Evolutionary conservation across 2,329 filamentous ascomycete genomes (phyloP), one percentile per base, ranked within the genome.

Genomic region (Botrytis fragariae): DNA sequence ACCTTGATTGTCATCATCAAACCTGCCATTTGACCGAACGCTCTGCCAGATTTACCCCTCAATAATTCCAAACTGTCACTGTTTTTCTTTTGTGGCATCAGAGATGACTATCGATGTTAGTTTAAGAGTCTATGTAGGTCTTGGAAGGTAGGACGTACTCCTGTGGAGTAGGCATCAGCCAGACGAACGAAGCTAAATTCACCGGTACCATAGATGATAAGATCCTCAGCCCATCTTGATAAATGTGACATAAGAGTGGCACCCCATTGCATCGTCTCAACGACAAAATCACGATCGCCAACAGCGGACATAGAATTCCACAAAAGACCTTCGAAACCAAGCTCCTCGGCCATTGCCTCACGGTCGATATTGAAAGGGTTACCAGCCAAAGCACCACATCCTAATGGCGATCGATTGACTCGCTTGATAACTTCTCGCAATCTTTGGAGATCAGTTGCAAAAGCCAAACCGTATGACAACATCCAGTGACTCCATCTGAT

Each of bases 401-500:
- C 80, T 29, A 81, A 75, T 29, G 79, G 80, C 39, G 82, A 85
- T 80, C 84, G 85, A 82, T 96, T 97, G 75, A 97, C 91, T n/a
- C 92, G 87, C 79, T 87, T 87, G 77, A 89, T 90, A 60, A 93
- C 87, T 81, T 95, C 88, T 70, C 92, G 87, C 75, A 97, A 86
- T 70, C 93, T 89, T 84, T 96, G 88, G 48, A 97, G 88, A 82
- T 97, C 94, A 54, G 85, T 85, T 22, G 88, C 85, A 80, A 97
- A 95, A 45, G 89, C 88, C 68, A 89, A 88, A 69, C 88, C 93
- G 80, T 94, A 91, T 65, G 90, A 91, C 76, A 97, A 84, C 80
- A 97, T 86, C 91, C 91, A 95, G 80, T 96, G 93, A 72, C 87
- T 90, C 92, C 92, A 97, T 75, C 92, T 86, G 77, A 97, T 90